Evolutionary conservation across 2,329 filamentous ascomycete genomes (phyloP).

Genomic region (Dactylellina leptospora): DNA sequence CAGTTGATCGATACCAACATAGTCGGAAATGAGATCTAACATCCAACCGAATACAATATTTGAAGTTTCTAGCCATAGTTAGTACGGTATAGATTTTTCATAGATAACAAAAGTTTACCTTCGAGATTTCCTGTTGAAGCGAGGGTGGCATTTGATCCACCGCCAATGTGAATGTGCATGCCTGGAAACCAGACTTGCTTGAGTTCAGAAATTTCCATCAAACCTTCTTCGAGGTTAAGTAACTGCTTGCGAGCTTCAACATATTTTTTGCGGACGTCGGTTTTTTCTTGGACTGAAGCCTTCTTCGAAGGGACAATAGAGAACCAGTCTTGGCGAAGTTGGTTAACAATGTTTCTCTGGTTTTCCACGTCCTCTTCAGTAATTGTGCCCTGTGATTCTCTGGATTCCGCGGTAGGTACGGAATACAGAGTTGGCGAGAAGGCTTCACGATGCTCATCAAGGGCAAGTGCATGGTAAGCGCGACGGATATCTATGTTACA

Average conservation of each 20-base stretch:
- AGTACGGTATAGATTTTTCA: not conserved
- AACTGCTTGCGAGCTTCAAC: slow-evolving; percentile 2
- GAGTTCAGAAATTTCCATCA: slow-evolving; percentile 57
- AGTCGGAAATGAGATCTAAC: slow-evolving; percentile 57
- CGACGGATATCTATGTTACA: slow-evolving; percentile 64
- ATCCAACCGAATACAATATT: slow-evolving; percentile 61
- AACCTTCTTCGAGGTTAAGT: slow-evolving; percentile 8
- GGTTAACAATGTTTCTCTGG: not conserved
- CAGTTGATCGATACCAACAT: slow-evolving; percentile 14
- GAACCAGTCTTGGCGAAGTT: not conserved
- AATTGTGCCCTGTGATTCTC: slow-evolving; percentile 40
- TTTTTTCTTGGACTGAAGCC: slow-evolving; percentile 1
- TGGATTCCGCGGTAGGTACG: slow-evolving; percentile 20
- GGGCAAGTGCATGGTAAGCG: slow-evolving; percentile 69
- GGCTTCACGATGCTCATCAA: slow-evolving; percentile 67
- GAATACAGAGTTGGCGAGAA: slow-evolving; percentile 65
- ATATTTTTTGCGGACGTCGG: not conserved
- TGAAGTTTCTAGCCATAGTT: slow-evolving; percentile 54
- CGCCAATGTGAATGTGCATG: slow-evolving; percentile 65
- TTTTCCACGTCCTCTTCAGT: not conserved
- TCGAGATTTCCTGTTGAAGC: slow-evolving; percentile 21
- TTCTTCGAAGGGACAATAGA: not conserved
- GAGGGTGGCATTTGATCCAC: slow-evolving; percentile 60
- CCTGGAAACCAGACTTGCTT: slow-evolving; percentile 61
- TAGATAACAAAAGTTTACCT: slow-evolving; percentile 7